Base-by-base conservation (phyloP, 2,329 filamentous ascomycete species). In the Diaporthe caulivora region DNA sequence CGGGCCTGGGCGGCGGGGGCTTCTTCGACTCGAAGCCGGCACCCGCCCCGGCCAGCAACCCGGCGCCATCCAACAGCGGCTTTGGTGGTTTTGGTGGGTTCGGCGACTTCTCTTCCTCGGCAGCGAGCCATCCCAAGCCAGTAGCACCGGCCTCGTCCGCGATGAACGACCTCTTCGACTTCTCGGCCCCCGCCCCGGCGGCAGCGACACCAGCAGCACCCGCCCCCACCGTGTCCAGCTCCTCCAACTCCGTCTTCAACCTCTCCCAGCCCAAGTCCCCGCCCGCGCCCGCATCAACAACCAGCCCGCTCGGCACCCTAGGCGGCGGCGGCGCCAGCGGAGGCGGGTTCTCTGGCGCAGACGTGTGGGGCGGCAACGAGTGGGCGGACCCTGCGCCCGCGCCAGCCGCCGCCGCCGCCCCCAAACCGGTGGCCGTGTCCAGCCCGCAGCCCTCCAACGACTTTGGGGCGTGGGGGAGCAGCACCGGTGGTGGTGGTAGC, bases 311-410 rank as follows among this genome's bases (percentile, higher is more conserved):
- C 76, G 83, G 76, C 75, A 84, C 81, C 13, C 78, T 82, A n/a
- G 83, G 82, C 71, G 82, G 82, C 17, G 80, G 83, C 68, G 83
- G 82, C 71, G 82, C 82, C 21, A 81, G 83, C 67, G 72, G 65
- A 21, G 72, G 65, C 24, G 76, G 77, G 73, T 53, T 73, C 24
- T 86, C 84, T 2, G 84, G 84, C 70, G 84, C 93, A 73, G 94
- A 97, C 79, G 92, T 95, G 0, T 98, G 95, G 95, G 95, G 95
- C 58, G 89, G 89, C 73, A 94, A 96, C 82, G 95, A 94, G 3
- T 99, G 97, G 97, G 89, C 88, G 74, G 91, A 92, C 13, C 86
- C 92, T 10, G 87, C 89, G 13, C 82, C 49, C 73, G 58, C 58
- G 2, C 40, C 58, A 5, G 55, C 55, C 1, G 42, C 68, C n/a